Evolutionary conservation across 2,329 filamentous ascomycete species (phyloP), one percentile per base, ranked within the genome.

Genomic region (Ophiostoma perfectum): DNA sequence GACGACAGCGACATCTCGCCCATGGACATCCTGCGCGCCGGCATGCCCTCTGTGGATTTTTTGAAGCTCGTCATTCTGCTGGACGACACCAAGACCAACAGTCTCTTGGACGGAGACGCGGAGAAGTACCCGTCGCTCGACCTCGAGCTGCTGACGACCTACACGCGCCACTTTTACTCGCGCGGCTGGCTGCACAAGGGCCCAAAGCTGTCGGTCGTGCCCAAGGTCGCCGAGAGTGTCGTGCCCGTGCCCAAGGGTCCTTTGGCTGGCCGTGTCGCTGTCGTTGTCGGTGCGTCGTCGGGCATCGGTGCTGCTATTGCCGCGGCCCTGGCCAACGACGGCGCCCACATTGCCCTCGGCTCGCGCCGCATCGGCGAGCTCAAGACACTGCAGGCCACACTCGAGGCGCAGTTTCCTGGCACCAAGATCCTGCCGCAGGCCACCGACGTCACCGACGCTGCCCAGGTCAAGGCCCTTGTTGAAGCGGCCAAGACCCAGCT

Each of bases 261-360:
- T 2, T 79, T 93, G 3, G 84, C 83, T 52, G 90, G 89, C 12
- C 84, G 85, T 62, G 89, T 93, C 0, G 91, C 88, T 36, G 86
- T 93, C 41, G 82, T 93, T n/a, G 92, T 90, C 0, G 91, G 91
- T 41, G 90, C 90, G 2, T 92, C 90, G 2, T 92, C 90, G 1
- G 90, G 91, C 1, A 93, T 93, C 68, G 91, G 91, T 16, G 89
- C 90, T 5, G 90, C 91, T 0, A 88, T 92, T 4, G 89, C 90
- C 18, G 80, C 81, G 7, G 88, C 88, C 7, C 82, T 93, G 6
- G 89, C 88, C 0, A 81, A 81, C 69, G 88, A 92, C 78, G 91
- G 91, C 16, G 90, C 88, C 27, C 84, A 91, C 70, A 83, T 93
- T 0, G 89, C 87, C 0, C 81, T 93, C 62, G 90, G 87, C 14